Percentiles rank a stretch among this genome's conserved stretches.
Evolutionary conservation across 768 basidiomycete species (phyloP).

Genomic region (Russula dissimulans): DNA sequence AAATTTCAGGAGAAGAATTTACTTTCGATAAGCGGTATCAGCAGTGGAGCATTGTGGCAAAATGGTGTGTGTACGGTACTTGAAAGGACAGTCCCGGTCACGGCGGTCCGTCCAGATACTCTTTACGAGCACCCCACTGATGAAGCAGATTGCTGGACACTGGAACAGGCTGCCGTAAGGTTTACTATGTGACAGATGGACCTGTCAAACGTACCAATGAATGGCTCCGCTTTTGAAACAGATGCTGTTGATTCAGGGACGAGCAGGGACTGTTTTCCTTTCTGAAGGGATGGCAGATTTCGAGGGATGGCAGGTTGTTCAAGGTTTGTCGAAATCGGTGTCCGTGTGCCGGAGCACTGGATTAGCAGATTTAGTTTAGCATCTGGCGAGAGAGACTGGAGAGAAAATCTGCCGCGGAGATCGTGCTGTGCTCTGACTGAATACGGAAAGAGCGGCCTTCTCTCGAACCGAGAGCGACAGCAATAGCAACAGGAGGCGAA

Average conservation of each 20-base stretch:
- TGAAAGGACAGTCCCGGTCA: neutral
- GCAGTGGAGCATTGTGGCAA: constrained; percentile 13
- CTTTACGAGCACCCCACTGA: neutral
- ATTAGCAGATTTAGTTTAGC: neutral
- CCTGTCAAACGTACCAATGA: constrained; percentile 11
- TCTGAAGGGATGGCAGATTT: neutral
- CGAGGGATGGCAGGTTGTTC: neutral
- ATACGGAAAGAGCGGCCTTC: neutral
- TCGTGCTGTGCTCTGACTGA: neutral
- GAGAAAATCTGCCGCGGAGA: constrained; percentile 17
- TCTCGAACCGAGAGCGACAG: neutral
- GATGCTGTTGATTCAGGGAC: constrained; percentile 13
- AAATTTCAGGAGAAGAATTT: constrained; percentile 1
- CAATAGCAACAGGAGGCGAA: too few species aligned
- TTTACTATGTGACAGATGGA: constrained; percentile 8
- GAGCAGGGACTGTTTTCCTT: constrained; percentile 4
- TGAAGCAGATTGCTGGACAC: neutral
- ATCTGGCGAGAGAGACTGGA: too few species aligned
- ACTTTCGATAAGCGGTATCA: constrained; percentile 1
- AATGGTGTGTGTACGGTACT: neutral
- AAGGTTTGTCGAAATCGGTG: neutral
- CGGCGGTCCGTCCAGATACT: neutral
- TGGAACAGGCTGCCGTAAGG: neutral
- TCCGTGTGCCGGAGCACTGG: neutral
- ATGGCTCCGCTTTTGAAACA: neutral